Evolutionary conservation across 306 rosid species (phyloP), one percentile per base, ranked within the genome.

Genomic region (Glycine soja): DNA sequence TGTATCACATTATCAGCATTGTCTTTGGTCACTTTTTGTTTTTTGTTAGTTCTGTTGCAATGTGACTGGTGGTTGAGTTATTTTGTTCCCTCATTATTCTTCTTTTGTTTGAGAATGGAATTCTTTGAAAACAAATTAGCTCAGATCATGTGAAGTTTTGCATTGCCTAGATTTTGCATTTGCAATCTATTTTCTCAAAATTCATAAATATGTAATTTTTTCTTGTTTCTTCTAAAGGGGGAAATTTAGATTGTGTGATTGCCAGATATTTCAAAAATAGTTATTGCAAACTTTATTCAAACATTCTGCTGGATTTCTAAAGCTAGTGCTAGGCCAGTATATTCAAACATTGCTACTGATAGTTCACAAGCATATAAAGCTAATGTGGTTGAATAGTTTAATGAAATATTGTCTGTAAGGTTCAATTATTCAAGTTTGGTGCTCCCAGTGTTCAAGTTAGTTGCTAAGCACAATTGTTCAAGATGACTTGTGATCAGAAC

Each of bases 301-400:
- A 70, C 8, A 59, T 76, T 70, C 59, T 19, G 30, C 83, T 2
- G 67, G 68, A 74, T 80, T 15, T 59, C 53, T 68, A 53, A 9
- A 6, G 71, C 51, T 56, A 32, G 56, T 48, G 48, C 13, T 48
- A 69, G 80, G 68, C 48, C 1, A 67, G 36, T 59, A 18, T 14
- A 24, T 24, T 24, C 30, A 24, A 24, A 24, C 24, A 24, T 24
- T 24, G 30, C 30, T 24, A 24, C 30, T 24, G 30, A 24, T 24
- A 24, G 68, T 66, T 50, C 45, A 74, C 50, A 9, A 58, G 75
- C 53, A 50, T 47, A 40, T 10, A 61, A 14, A 54, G 70, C 76
- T 24, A 45, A 59, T 13, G 32, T 54, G 69, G 46, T n/a, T 32
- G 40, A 52, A 62, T 43, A 42, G 34, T 57, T 24, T 10, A 13